phyloP scores from a whole-genome alignment of 306 rosid genomes.

The Elaeagnus macrophylla region DNA sequence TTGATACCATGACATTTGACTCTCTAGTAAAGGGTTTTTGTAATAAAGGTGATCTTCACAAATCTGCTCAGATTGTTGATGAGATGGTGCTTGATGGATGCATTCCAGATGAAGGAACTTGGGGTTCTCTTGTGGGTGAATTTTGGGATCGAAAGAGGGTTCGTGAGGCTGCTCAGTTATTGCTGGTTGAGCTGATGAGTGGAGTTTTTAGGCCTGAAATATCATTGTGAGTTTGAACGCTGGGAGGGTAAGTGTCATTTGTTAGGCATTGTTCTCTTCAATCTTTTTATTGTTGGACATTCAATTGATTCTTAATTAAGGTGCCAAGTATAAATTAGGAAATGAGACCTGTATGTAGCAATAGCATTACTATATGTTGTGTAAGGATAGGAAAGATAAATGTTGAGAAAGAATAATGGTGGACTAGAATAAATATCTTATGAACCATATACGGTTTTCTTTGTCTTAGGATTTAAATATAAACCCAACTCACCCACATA shows the following conservation, averaged over 20 bases:
- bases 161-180: conserved; percentile 50
- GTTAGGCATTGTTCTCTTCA: neutral
- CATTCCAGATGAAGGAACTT: conserved; percentile 52
- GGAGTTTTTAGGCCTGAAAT: conserved; percentile 4
- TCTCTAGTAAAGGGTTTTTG: conserved; percentile 41
- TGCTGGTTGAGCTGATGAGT: conserved; percentile 41
- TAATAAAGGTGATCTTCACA: conserved; percentile 58
- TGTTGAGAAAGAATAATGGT: too few relatives aligned
- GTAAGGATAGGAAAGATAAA: too few relatives aligned
- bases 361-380: too few relatives aligned
- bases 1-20: conserved; percentile 43
- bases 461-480: too few relatives aligned
- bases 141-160: conserved; percentile 62
- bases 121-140: conserved; percentile 53
- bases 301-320: neutral
- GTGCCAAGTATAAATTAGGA: too few relatives aligned
- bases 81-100: conserved; percentile 78
- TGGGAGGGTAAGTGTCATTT: neutral
- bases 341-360: too few relatives aligned
- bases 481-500: too few relatives aligned
- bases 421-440: too few relatives aligned
- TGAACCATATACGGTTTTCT: too few relatives aligned
- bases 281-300: neutral
- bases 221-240: neutral
- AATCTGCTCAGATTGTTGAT: conserved; percentile 59